phyloP scores from a whole-genome alignment of 2,329 filamentous ascomycete species.

The Neonectria hederae region DNA sequence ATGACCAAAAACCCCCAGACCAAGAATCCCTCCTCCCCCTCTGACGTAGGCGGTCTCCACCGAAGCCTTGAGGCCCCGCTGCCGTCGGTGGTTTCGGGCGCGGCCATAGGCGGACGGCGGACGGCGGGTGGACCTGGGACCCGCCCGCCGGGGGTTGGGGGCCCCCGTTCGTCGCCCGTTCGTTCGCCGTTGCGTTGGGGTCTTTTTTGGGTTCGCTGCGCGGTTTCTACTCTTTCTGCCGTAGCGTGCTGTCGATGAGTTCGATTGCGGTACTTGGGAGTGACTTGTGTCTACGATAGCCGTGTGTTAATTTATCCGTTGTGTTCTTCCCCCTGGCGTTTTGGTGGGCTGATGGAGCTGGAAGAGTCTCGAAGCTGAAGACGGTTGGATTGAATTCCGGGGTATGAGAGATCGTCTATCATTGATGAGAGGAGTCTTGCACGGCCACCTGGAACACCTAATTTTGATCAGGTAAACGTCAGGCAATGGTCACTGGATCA shows the following conservation, averaged over 20 bases:
- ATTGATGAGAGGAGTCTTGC: neutral
- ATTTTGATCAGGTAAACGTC: neutral
- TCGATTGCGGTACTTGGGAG: constrained; percentile 16
- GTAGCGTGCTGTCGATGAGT: neutral
- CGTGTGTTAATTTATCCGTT: neutral
- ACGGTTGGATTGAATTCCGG: neutral
- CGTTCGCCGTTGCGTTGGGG: neutral
- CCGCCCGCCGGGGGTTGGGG: constrained; percentile 17
- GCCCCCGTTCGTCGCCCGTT: constrained; percentile 2
- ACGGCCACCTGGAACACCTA: neutral
- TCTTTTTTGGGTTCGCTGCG: neutral
- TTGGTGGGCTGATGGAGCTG: neutral
- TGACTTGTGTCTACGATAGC: constrained; percentile 10
- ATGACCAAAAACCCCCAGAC: neutral
- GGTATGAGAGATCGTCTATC: neutral
- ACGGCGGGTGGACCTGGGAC: constrained; percentile 6
- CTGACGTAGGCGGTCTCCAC: constrained; percentile 39
- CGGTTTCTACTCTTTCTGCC: neutral
- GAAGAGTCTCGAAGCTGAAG: neutral
- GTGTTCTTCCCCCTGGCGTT: neutral
- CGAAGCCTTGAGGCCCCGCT: constrained; percentile 24
- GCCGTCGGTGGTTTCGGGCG: constrained; percentile 25
- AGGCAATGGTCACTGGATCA: neutral
- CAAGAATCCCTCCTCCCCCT: constrained; percentile 11
- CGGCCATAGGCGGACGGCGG: constrained; percentile 34